phyloP scores from a whole-genome alignment of 2,329 filamentous ascomycete genomes.

The Aaosphaeria pasadenensis region DNA sequence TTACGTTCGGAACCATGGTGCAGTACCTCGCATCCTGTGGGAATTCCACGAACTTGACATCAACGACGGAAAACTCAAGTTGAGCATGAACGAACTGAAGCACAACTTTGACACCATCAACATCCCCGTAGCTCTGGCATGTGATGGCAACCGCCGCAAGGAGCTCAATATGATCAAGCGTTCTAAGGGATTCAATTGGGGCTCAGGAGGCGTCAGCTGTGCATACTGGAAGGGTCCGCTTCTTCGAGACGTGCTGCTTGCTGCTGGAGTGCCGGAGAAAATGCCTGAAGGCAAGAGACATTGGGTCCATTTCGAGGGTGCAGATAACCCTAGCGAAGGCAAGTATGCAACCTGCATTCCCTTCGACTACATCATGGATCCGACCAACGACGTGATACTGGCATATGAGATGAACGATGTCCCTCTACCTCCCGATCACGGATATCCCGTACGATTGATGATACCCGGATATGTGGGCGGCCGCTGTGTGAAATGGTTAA shows the following conservation, averaged over 20 bases:
- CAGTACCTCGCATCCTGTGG: slow-evolving; percentile 51
- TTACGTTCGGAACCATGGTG: slow-evolving; percentile 55
- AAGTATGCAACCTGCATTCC: slow-evolving; percentile 58
- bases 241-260: slow-evolving; percentile 50
- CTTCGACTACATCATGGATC: slow-evolving; percentile 20
- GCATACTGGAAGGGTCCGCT: slow-evolving; percentile 45
- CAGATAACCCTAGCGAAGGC: slow-evolving; percentile 52
- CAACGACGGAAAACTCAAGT: slow-evolving; percentile 34
- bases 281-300: slow-evolving; percentile 26
- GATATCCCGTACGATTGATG: slow-evolving; percentile 52
- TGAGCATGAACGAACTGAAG: slow-evolving; percentile 46
- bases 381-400: slow-evolving; percentile 15
- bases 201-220: slow-evolving; percentile 52
- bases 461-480: slow-evolving; percentile 54
- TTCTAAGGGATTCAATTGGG: slow-evolving; percentile 56
- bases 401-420: slow-evolving; percentile 48
- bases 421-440: slow-evolving; percentile 48
- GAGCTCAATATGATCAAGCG: slow-evolving; percentile 52
- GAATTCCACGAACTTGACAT: slow-evolving; percentile 50
- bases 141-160: slow-evolving; percentile 56
- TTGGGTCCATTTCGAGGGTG: slow-evolving; percentile 57
- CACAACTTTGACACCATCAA: slow-evolving; percentile 48
- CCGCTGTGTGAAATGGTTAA: slow-evolving; percentile 56
- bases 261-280: slow-evolving; percentile 41
- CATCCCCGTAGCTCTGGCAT: slow-evolving; percentile 53